phyloP scores from a whole-genome alignment of 2,329 filamentous ascomycete genomes.

The Pseudocercospora cruenta region DNA sequence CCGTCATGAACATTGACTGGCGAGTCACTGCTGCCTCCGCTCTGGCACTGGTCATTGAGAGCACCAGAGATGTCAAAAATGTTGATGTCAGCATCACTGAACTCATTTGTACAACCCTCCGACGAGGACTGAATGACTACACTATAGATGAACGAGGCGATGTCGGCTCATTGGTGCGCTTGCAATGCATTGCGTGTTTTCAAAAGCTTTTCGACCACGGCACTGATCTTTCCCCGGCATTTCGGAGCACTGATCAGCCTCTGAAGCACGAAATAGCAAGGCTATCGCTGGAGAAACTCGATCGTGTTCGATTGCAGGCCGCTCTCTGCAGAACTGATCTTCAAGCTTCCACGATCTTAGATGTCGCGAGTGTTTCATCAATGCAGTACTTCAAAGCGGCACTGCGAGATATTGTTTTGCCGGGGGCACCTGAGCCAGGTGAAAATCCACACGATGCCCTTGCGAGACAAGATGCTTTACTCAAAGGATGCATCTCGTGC shows the following conservation, averaged over 20 bases:
- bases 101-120: slow-evolving; percentile 34
- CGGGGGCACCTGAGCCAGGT: not conserved
- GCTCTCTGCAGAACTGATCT: slow-evolving; percentile 47
- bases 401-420: slow-evolving; percentile 10
- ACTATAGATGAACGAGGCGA: slow-evolving; percentile 88
- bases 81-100: slow-evolving; percentile 17
- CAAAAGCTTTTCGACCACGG: slow-evolving; percentile 18
- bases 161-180: slow-evolving; percentile 80
- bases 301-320: slow-evolving; percentile 75
- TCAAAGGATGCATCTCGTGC: slow-evolving; percentile 71
- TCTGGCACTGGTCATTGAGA: slow-evolving; percentile 35
- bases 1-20: slow-evolving; percentile 46
- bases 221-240: not conserved
- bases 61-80: not conserved
- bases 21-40: slow-evolving; percentile 48
- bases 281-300: slow-evolving; percentile 84
- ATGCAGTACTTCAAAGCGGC: slow-evolving; percentile 30
- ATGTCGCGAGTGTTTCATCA: slow-evolving; percentile 33
- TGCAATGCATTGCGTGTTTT: slow-evolving; percentile 74
- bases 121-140: slow-evolving; percentile 75
- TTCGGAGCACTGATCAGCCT: not conserved
- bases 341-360: slow-evolving; percentile 10
- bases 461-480: slow-evolving; percentile 48
- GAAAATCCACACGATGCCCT: not conserved
- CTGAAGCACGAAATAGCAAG: slow-evolving; percentile 53